Evolutionary conservation across 176 grass and related monocot species (phyloP).

Genomic region (Oropetium thomaeum): DNA sequence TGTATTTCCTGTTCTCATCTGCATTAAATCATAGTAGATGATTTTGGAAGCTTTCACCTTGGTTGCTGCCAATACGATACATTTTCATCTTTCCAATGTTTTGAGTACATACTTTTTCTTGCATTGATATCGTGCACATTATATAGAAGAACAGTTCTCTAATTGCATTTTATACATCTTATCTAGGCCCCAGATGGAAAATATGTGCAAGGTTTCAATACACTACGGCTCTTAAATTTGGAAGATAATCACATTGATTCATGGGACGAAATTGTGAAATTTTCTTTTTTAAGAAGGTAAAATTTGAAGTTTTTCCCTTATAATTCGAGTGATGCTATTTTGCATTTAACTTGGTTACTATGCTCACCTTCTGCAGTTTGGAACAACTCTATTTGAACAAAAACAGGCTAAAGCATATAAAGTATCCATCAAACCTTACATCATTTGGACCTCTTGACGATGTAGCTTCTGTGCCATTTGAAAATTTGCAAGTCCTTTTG

Average conservation of each 20-base stretch:
- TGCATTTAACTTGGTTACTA: conserved; percentile 21
- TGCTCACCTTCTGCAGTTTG: conserved; percentile 50
- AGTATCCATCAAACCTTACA: conserved; percentile 58
- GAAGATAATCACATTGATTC: conserved; percentile 76
- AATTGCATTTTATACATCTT: conserved; percentile 20
- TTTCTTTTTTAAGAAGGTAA: conserved; percentile 85
- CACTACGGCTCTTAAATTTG: conserved; percentile 79
- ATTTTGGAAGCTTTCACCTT: not conserved
- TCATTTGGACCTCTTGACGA: conserved; percentile 7
- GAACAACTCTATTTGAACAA: conserved; percentile 92
- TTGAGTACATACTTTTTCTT: not conserved
- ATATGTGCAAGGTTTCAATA: conserved; percentile 60
- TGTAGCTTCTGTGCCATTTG: conserved; percentile 49
- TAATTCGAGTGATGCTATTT: not conserved
- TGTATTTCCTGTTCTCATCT: conserved; percentile 16
- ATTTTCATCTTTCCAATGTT: not conserved
- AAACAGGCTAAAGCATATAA: conserved; percentile 77
- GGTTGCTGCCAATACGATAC: not conserved
- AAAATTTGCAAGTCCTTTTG: conserved; percentile 76
- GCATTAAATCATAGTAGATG: not conserved
- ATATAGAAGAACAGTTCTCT: not conserved
- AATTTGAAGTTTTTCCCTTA: not conserved
- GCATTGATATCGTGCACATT: not conserved
- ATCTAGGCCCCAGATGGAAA: conserved; percentile 49
- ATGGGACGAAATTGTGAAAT: conserved; percentile 91